Conservation (phyloP, 768 basidiomycete genomes). For the Serendipita sp. region DNA sequence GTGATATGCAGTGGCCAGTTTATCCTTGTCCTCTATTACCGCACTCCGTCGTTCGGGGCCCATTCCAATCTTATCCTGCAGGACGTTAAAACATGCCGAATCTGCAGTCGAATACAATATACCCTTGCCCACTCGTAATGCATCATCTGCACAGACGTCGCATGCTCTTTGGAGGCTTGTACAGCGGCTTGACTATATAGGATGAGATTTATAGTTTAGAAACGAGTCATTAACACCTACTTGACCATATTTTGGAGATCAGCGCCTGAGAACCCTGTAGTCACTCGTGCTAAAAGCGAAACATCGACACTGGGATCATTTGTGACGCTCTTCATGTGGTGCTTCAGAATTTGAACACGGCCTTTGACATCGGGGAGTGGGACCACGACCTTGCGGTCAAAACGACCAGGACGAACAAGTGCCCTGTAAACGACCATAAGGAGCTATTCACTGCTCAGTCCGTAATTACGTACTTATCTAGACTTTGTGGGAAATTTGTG, state of each 20-base stretch:
- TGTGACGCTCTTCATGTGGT: constrained; percentile 74
- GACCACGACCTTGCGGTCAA: constrained; percentile 84
- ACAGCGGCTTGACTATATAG: constrained; percentile 67
- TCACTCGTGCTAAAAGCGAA: constrained; percentile 79
- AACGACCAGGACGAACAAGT: constrained; percentile 88
- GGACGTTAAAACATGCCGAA: not conserved
- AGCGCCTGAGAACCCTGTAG: constrained; percentile 91
- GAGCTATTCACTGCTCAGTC: not conserved
- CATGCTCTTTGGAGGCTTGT: constrained; percentile 77
- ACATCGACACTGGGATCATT: constrained; percentile 60
- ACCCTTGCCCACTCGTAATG: constrained; percentile 99
- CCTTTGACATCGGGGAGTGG: constrained; percentile 83
- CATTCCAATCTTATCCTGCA: constrained; percentile 85
- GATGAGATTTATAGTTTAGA: not conserved
- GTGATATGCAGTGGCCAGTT: constrained; percentile 88
- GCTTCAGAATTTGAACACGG: constrained; percentile 79
- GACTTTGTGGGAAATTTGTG: constrained; percentile 92
- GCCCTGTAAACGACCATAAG: constrained; percentile 35
- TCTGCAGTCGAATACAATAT: constrained; percentile 3
- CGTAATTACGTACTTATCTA: constrained; percentile 58
- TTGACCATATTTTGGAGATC: constrained; percentile 97
- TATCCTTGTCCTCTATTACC: constrained; percentile 74
- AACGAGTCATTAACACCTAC: constrained; percentile 28
- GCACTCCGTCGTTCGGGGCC: constrained; percentile 87
- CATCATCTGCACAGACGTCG: constrained; percentile 47